Conservation (phyloP, 768 basidiomycete species). For the Pleurotus platypus region DNA sequence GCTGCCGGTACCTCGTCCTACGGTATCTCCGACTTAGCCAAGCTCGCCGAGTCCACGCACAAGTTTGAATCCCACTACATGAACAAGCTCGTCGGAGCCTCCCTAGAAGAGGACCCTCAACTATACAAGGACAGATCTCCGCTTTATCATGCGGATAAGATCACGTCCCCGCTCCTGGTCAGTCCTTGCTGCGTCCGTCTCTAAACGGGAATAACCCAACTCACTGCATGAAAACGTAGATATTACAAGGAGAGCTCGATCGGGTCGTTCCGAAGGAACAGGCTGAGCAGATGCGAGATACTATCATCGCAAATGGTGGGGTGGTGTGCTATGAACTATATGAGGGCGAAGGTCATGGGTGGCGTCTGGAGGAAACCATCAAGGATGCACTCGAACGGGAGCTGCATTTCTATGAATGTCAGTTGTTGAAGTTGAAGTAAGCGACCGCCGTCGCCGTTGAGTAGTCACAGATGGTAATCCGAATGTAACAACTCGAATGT, state of each 20-base stretch:
- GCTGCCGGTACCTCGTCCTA: conserved; percentile 63
- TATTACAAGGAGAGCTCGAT: conserved; percentile 64
- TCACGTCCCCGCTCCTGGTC: conserved; percentile 62
- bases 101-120: conserved; percentile 50
- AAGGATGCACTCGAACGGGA: conserved; percentile 50
- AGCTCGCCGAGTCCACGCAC: conserved; percentile 61
- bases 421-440: conserved; percentile 26
- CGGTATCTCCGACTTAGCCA: conserved; percentile 63
- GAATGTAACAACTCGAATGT: too few species aligned
- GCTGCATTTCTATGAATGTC: conserved; percentile 47
- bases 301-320: conserved; percentile 46
- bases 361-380: conserved; percentile 52
- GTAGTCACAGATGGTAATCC: too few species aligned
- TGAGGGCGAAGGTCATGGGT: conserved; percentile 66
- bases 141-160: conserved; percentile 55
- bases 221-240: conserved; percentile 29
- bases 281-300: conserved; percentile 53
- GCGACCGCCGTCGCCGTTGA: too few species aligned
- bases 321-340: conserved; percentile 57
- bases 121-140: conserved; percentile 64
- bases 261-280: conserved; percentile 67
- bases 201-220: neutral
- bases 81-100: conserved; percentile 58
- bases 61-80: conserved; percentile 66
- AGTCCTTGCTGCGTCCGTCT: conserved; percentile 16